Evolutionary conservation across 2,329 filamentous ascomycete genomes (phyloP), one percentile per base, ranked within the genome.

Genomic region (Diaporthe australafricana): DNA sequence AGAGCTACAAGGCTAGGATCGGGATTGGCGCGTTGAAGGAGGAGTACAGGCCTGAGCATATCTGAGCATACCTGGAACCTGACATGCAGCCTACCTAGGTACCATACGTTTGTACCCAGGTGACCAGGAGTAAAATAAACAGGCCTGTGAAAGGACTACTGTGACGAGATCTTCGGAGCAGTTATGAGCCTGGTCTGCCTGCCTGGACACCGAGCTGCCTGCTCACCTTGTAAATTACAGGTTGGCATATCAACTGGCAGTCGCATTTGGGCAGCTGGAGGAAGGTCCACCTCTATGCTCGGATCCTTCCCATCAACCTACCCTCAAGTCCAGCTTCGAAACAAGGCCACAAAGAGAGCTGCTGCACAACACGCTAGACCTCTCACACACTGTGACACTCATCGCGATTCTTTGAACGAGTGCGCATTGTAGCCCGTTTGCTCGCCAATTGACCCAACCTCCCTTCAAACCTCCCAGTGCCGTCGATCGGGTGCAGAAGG

Each of bases 11-110:
- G 30, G 52, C 69, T 22, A 57, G 42, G 52, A 67, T 71, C 48
- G 69, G 69, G 6, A 32, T 71, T 38, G 69, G 69, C 9, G n/a
- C 45, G 52, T 53, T 71, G 62, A 71, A 71, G 62, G 69, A 67
- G 22, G 48, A 71, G 69, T 71, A 71, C 35, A 50, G 62, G n/a
- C 63, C 63, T 20, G 60, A 63, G 42, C 60, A 63, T n/a, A 48
- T 63, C 60, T 63, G 20, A 38, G 60, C 16, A 11, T 35, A 1
- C 25, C 57, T 47, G 57, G 20, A 3, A 11, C 4, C 11, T 4
- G 25, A 16, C 12, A 48, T 32, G 5, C 17, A 40, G 53, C 7
- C 60, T 25, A 35, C 25, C 22, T n/a, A n/a, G n/a, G n/a, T n/a
- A n/a, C n/a, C n/a, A n/a, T n/a, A n/a, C n/a, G n/a, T 40, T 5